These are phyloP conservation scores for Metschnikowia corniflorae DNA, from an alignment of 805 yeast species.

Conservation along the genomic window DNA sequence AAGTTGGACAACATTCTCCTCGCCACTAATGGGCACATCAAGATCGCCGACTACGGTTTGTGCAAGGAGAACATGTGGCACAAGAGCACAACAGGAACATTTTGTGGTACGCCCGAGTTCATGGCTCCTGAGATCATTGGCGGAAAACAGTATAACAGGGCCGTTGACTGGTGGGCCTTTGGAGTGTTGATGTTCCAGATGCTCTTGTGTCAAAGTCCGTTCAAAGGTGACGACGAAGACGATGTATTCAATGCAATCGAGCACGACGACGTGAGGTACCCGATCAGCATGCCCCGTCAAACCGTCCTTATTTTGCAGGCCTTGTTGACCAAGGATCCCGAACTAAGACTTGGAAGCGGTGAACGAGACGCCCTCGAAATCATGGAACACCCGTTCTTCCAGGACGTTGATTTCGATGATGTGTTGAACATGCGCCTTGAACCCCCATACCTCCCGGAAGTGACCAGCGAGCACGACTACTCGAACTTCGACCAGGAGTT, in stretches of 20 bases:
- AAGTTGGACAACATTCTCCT: slow-evolving; percentile 90
- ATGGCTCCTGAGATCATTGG: slow-evolving; percentile 98
- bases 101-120: slow-evolving; percentile 98
- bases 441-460: slow-evolving; percentile 89
- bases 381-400: slow-evolving; percentile 93
- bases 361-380: slow-evolving; percentile 88
- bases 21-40: slow-evolving; percentile 89
- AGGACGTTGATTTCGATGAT: slow-evolving; percentile 86
- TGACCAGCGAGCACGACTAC: slow-evolving; percentile 84
- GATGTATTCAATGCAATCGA: slow-evolving; percentile 95
- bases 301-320: slow-evolving; percentile 93
- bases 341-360: slow-evolving; percentile 78
- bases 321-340: slow-evolving; percentile 84
- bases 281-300: slow-evolving; percentile 95
- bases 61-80: slow-evolving; percentile 92
- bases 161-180: slow-evolving; percentile 99
- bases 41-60: slow-evolving; percentile 94
- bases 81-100: slow-evolving; percentile 84
- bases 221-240: slow-evolving; percentile 95
- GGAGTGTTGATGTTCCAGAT: slow-evolving; percentile 95
- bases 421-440: slow-evolving; percentile 64
- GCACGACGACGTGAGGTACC: slow-evolving; percentile 94
- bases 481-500: slow-evolving; percentile 93
- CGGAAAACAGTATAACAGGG: slow-evolving; percentile 87
- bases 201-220: slow-evolving; percentile 95